Evolutionary conservation across 345 rosid genomes (phyloP), one percentile per base, ranked within the genome.

Genomic region (Eucalyptus camaldulensis): DNA sequence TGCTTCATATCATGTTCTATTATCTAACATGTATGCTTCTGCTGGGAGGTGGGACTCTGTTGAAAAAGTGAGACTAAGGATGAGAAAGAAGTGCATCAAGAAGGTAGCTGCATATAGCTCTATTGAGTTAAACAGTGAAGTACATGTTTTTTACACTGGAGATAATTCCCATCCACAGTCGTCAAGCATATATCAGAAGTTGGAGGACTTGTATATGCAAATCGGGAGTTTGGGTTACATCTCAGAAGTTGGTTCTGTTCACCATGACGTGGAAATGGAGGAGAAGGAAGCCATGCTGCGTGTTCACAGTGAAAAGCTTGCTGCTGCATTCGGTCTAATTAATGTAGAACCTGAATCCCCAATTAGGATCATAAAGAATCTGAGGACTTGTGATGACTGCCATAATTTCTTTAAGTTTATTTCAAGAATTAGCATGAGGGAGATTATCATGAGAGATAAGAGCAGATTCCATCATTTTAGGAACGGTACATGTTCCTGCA

Each of bases 381-480:
- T 95, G 87, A 92, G 96, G 89, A 93, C 94, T 33, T 95, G 97
- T 91, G 96, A 94, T n/a, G 97, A 95, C 89, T 95, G 97, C 90
- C 96, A 95, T 65, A 92, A 86, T 92, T 95, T 95, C 92, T 92
- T 90, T 88, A 95, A 94, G 89, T 92, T 93, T 87, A 92, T 94
- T 89, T 94, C 96, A 22, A 91, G 85, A 88, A 88, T 95, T 88
- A 91, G 93, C 10, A 89, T 87, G 45, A 93, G 91, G 91, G 94
- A 94, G 90, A 92, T 95, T 90, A 88, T 95, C 88, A 94, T 95
- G 92, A 94, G 95, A 91, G 97, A 95, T 90, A 94, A 95, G 90
- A 95, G 92, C 88, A 92, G 96, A 76, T 95, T 94, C 92, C 97
- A 95, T 90, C 97, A 93, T 89, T 95, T 95, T 51, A 91, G 88